phyloP scores from a whole-genome alignment of 2,329 filamentous ascomycete genomes.

The Ceratocystis alfenasii region DNA sequence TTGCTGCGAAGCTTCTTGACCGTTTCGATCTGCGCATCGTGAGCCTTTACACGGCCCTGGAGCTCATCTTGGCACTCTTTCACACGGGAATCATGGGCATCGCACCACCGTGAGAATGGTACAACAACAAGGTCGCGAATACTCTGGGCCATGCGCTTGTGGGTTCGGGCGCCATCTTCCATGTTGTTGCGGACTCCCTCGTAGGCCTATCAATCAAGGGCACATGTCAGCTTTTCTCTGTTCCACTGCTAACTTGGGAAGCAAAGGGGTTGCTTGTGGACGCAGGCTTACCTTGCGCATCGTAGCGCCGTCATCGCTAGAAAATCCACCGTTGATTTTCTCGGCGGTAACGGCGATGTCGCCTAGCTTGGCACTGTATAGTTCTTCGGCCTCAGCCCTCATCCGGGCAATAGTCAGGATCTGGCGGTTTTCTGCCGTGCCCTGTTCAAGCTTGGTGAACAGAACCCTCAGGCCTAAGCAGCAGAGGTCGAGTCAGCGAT shows the following conservation, averaged over 20 bases:
- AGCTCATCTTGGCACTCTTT: constrained; percentile 93
- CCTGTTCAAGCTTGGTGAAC: constrained; percentile 93
- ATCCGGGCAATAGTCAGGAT: constrained; percentile 81
- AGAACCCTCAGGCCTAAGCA: constrained; percentile 68
- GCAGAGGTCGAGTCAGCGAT: background rate
- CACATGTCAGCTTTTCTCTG: background rate
- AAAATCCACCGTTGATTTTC: constrained; percentile 71
- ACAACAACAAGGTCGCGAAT: constrained; percentile 92
- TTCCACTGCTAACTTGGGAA: background rate
- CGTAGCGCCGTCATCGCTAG: constrained; percentile 86
- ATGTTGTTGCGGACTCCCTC: constrained; percentile 88
- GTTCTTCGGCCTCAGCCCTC: constrained; percentile 90
- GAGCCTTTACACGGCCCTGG: constrained; percentile 77
- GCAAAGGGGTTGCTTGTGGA: background rate
- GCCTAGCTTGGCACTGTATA: constrained; percentile 67
- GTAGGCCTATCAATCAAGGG: constrained; percentile 54
- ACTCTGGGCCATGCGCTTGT: constrained; percentile 91
- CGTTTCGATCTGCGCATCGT: constrained; percentile 79
- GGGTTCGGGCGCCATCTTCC: constrained; percentile 77
- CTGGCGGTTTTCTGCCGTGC: constrained; percentile 88
- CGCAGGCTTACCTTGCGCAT: constrained; percentile 65
- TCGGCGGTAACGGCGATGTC: constrained; percentile 76
- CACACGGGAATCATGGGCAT: constrained; percentile 80
- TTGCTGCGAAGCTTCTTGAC: constrained; percentile 89
- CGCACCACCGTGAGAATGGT: constrained; percentile 92